These are phyloP conservation scores for Fusarium pilosicola DNA, from an alignment of 2,329 filamentous ascomycete genomes.

Conservation along the genomic window DNA sequence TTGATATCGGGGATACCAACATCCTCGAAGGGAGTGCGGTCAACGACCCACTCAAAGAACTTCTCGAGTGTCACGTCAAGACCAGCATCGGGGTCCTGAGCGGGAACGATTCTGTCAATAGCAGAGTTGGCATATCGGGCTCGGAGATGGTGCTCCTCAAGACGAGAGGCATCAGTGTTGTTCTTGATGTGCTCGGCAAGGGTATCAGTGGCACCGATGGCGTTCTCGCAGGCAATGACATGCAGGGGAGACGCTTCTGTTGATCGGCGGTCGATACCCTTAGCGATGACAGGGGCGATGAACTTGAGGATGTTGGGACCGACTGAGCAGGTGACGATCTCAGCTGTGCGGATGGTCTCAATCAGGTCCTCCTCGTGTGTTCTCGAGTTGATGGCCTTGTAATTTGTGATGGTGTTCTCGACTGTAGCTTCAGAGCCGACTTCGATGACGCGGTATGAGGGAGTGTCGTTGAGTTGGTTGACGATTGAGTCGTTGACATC, in stretches of 20 bases:
- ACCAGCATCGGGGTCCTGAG: slow-evolving; percentile 81
- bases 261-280: slow-evolving; percentile 86
- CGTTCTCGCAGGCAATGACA: slow-evolving; percentile 98
- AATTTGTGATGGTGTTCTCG: slow-evolving; percentile 89
- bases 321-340: slow-evolving; percentile 95
- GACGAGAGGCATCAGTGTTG: slow-evolving; percentile 75
- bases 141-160: slow-evolving; percentile 75
- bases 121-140: slow-evolving; percentile 96
- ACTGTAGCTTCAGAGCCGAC: slow-evolving; percentile 85
- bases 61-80: slow-evolving; percentile 96
- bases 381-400: slow-evolving; percentile 96
- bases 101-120: slow-evolving; percentile 97
- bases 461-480: slow-evolving; percentile 76
- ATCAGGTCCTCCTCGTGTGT: slow-evolving; percentile 83
- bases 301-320: slow-evolving; percentile 96
- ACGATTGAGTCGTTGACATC: slow-evolving; percentile 91
- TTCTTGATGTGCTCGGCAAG: slow-evolving; percentile 84
- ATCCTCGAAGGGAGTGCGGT: slow-evolving; percentile 83
- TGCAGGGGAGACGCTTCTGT: slow-evolving; percentile 73
- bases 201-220: slow-evolving; percentile 91
- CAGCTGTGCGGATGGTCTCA: slow-evolving; percentile 85
- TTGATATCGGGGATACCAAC: slow-evolving; percentile 75
- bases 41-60: slow-evolving; percentile 99
- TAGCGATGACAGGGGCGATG: slow-evolving; percentile 94
- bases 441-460: slow-evolving; percentile 91